Evolutionary conservation across 257 asterid genomes (phyloP).

Genomic region (Echium plantagineum): DNA sequence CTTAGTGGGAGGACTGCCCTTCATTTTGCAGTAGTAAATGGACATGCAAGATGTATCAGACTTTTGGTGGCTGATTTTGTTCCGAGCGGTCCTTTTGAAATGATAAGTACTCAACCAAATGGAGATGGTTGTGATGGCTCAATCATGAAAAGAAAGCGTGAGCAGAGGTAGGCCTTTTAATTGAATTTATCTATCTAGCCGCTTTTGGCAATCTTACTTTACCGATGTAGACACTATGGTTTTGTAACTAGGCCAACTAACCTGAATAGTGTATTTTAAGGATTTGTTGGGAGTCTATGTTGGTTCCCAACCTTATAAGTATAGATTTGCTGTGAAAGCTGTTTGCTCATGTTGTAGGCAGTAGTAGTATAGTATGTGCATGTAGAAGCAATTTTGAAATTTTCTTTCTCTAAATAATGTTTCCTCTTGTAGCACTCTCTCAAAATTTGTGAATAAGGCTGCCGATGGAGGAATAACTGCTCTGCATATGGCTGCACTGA

Average conservation of each 20-base stretch:
- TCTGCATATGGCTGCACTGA: conserved; percentile 96
- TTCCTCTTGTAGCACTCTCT: conserved; percentile 46
- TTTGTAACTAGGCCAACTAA: no score
- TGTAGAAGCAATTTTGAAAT: no score
- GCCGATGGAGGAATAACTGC: conserved; percentile 99
- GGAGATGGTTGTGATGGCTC: conserved; percentile 39
- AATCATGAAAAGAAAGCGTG: conserved; percentile 46
- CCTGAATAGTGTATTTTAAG: no score
- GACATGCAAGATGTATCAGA: conserved; percentile 84
- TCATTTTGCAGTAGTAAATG: conserved; percentile 92
- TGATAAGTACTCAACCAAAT: conserved; percentile 18
- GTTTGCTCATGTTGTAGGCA: no score
- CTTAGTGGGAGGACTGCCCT: conserved; percentile 95
- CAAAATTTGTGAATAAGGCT: conserved; percentile 81
- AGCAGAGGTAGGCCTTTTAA: conserved; percentile 20
- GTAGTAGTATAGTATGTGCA: no score
- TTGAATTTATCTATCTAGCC: conserved; percentile 5
- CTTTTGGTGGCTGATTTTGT: conserved; percentile 86
- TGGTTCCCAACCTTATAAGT: no score
- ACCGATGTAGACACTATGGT: no score
- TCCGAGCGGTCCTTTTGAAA: conserved; percentile 69
- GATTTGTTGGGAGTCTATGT: no score
- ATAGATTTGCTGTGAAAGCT: no score
- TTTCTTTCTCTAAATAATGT: no score
- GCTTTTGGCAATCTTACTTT: not conserved